Evolutionary conservation across 805 yeast genomes (phyloP).

Genomic region (Limtongia smithiae): DNA sequence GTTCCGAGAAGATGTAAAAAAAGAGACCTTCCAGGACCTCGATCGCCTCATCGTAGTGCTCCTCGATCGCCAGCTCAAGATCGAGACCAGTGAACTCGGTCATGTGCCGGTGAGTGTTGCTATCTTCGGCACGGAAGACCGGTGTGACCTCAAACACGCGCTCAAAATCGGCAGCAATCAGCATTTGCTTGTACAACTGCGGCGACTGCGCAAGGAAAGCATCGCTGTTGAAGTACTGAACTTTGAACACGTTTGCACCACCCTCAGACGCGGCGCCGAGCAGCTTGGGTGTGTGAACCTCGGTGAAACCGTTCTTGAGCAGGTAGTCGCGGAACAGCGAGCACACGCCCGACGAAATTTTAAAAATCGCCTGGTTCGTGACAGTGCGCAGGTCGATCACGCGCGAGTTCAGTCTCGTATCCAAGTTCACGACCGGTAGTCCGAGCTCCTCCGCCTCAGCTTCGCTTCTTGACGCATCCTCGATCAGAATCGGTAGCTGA

Average conservation of each 20-base stretch:
- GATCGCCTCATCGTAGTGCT: conserved; percentile 90
- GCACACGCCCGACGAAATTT: conserved; percentile 86
- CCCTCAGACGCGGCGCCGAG: conserved; percentile 97
- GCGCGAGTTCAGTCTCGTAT: conserved; percentile 91
- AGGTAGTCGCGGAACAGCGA: conserved; percentile 86
- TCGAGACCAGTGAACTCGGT: conserved; percentile 98
- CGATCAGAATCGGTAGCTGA: conserved; percentile 88
- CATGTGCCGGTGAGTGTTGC: conserved; percentile 98
- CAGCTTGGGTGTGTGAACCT: conserved; percentile 94
- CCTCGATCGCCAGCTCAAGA: conserved; percentile 97
- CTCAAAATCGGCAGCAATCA: conserved; percentile 97
- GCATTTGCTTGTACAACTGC: conserved; percentile 95
- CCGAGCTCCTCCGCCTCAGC: conserved; percentile 80
- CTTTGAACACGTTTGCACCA: conserved; percentile 94
- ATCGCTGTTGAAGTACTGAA: conserved; percentile 84
- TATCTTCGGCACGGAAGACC: conserved; percentile 98
- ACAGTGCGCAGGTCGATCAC: conserved; percentile 95
- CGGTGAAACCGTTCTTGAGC: conserved; percentile 63
- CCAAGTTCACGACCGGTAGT: conserved; percentile 90
- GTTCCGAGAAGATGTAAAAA: conserved; percentile 80
- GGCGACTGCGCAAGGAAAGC: conserved; percentile 98
- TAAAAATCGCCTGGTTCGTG: conserved; percentile 96
- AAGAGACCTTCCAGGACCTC: conserved; percentile 67
- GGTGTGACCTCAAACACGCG: conserved; percentile 95
- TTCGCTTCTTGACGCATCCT: conserved; percentile 94